These are phyloP conservation scores for Metarhizium anisopliae DNA, from an alignment of 2,329 filamentous ascomycete genomes.

Conservation along the genomic window DNA sequence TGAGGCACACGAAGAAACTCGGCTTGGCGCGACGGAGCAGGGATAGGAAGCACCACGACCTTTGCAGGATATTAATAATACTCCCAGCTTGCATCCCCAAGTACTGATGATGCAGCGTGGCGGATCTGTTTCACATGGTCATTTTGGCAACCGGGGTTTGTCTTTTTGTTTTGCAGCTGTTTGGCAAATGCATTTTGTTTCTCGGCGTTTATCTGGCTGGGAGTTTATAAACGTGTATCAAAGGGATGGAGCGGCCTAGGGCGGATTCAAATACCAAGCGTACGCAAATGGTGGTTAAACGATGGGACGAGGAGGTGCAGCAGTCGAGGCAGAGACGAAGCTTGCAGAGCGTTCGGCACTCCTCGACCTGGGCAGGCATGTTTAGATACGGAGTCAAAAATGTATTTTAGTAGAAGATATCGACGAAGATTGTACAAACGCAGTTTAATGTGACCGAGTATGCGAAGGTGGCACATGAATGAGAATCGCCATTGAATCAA, in stretches of 20 bases:
- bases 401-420: slow-evolving; percentile 35
- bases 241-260: slow-evolving; percentile 10
- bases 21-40: background rate
- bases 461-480: background rate
- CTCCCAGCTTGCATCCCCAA: background rate
- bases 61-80: background rate
- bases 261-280: slow-evolving; percentile 18
- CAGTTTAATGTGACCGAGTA: background rate
- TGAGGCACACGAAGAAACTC: slow-evolving; percentile 14
- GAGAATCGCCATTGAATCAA: too few species aligned
- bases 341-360: background rate
- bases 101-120: background rate
- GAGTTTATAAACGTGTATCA: slow-evolving; percentile 12
- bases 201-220: slow-evolving; percentile 15
- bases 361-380: slow-evolving; percentile 13
- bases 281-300: slow-evolving; percentile 5
- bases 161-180: slow-evolving; percentile 1
- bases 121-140: background rate
- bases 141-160: background rate
- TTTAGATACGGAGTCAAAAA: slow-evolving; percentile 24
- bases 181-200: slow-evolving; percentile 13
- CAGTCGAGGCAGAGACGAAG: slow-evolving; percentile 1
- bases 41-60: background rate
- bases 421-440: slow-evolving; percentile 3
- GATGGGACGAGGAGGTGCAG: slow-evolving; percentile 3